Conservation (phyloP, 1,284 basidiomycete genomes). For the Gymnopus androsaceus region DNA sequence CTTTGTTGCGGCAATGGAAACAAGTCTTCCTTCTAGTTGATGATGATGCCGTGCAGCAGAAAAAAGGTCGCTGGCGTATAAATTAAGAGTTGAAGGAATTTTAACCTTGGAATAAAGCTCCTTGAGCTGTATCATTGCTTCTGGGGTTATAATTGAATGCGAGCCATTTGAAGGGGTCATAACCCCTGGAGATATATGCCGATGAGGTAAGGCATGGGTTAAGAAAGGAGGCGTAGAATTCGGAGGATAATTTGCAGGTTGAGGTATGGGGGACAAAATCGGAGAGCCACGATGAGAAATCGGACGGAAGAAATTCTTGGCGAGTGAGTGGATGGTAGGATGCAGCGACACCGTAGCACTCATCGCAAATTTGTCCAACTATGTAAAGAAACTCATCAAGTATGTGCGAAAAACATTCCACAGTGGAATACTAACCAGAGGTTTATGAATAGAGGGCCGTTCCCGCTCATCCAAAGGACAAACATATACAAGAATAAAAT, state of each 20-base stretch:
- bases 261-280: constrained; percentile 29
- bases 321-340: constrained; percentile 39
- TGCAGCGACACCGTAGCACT: constrained; percentile 59
- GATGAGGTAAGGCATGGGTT: constrained; percentile 13
- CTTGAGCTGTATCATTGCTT: constrained; percentile 43
- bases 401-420: constrained; percentile 11
- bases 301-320: constrained; percentile 33
- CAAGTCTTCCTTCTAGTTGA: constrained; percentile 65
- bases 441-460: constrained; percentile 62
- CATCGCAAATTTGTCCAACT: constrained; percentile 80
- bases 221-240: constrained; percentile 14
- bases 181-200: constrained; percentile 20
- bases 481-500: constrained; percentile 73
- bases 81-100: constrained; percentile 50
- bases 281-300: constrained; percentile 16
- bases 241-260: constrained; percentile 10
- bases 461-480: constrained; percentile 63
- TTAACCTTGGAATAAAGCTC: constrained; percentile 36
- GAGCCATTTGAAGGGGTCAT: constrained; percentile 21
- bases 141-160: constrained; percentile 34
- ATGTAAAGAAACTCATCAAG: constrained; percentile 1
- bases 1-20: constrained; percentile 57
- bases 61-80: constrained; percentile 72
- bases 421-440: constrained; percentile 49
- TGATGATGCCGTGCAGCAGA: constrained; percentile 72